Base-by-base conservation (phyloP, 1,284 basidiomycete genomes). In the Pterula multifida region DNA sequence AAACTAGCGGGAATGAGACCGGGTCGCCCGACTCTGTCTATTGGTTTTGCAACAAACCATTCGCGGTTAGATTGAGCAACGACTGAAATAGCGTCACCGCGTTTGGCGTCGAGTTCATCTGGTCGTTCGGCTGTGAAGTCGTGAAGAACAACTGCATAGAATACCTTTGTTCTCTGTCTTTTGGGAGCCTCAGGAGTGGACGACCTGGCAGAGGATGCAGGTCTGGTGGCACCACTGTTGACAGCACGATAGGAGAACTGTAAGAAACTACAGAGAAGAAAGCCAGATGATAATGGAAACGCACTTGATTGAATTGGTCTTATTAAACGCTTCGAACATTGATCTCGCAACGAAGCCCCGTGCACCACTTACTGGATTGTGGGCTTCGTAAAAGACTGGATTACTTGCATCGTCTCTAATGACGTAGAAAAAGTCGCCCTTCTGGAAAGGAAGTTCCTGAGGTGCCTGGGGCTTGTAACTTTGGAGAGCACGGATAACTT, bases 401-500 rank as follows among this genome's bases (percentile, higher is more conserved):
- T 71, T 62, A 44, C 68, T 28, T 4, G 23, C 63, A 47, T 79
- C 71, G 58, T 95, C 90, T 55, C 80, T 79, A 28, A 90, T 74
- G 52, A 98, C 94, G 68, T 98, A 90, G 72, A 97, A 98, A 68
- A 98, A 98, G 70, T 99, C 96, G 55, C 96, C 96, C 66, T 89
- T 88, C 57, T 80, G 74, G 64, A 98, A 98, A 42, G 88, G 81
- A 50, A 99, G 79, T 61, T 98, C 87, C 61, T 90, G 85, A 0
- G 92, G 89, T 0, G 83, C 79, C 51, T 76, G 73, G 1, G 90
- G 81, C 42, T 76, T 69, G 68, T 93, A 84, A 19, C 76, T 65
- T 23, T 75, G 66, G 55, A 88, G 72, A 3, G 96, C 94, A 52
- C 90, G 85, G 60, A 99, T 96, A 61, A 98, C 94, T 65, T 93